These are phyloP conservation scores for Pythium volutum DNA, from an alignment of 352 stramenopile species.

Conservation along the genomic window DNA sequence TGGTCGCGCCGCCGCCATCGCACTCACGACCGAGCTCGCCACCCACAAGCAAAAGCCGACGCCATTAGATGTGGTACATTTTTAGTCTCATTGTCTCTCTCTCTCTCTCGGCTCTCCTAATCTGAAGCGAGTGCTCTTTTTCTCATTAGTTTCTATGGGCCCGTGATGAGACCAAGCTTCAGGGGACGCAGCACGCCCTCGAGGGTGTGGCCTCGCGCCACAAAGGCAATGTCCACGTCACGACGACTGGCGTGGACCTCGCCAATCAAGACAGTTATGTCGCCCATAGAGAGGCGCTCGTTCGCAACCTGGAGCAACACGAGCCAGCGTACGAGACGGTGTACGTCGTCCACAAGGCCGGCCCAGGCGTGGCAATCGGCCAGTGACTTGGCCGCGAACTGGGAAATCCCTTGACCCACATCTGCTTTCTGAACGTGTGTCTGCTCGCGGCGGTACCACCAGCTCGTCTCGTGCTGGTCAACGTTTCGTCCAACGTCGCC, in stretches of 20 bases:
- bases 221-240: not conserved
- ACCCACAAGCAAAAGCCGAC: too few species aligned
- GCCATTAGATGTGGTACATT: too few species aligned
- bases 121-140: not conserved
- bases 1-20: constrained; percentile 30
- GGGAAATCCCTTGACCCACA: constrained; percentile 15
- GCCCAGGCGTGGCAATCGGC: constrained; percentile 10
- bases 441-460: constrained; percentile 1
- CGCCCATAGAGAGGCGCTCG: not conserved
- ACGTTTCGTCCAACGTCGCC: constrained; percentile 11
- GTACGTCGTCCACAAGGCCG: constrained; percentile 13
- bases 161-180: constrained; percentile 12
- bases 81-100: too few species aligned
- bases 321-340: constrained; percentile 11
- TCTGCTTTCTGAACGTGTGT: constrained; percentile 14
- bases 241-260: constrained; percentile 4
- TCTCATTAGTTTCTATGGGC: constrained; percentile 22
- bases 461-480: constrained; percentile 7
- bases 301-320: not conserved
- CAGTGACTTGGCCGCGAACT: constrained; percentile 1
- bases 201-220: not conserved
- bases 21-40: too few species aligned
- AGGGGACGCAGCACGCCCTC: constrained; percentile 11
- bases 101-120: too few species aligned
- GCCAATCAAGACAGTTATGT: constrained; percentile 11